Evolutionary conservation across 192 early-diverging fungal genomes (phyloP).

Genomic region (Rhizoclosmatium sp.): DNA sequence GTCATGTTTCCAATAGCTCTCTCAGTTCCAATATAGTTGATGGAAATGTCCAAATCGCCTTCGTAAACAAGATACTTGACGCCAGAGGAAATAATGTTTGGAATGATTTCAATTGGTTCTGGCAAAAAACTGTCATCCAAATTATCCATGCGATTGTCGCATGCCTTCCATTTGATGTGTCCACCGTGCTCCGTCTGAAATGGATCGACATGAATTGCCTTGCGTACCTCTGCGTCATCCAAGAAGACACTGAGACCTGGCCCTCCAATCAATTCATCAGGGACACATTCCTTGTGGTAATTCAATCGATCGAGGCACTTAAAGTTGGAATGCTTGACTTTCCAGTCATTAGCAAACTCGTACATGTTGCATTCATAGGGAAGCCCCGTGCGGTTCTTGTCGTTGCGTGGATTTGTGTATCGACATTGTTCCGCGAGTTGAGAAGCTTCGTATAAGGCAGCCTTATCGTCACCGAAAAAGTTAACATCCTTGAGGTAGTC

Average conservation of each 20-base stretch:
- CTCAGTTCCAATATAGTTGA: constrained; percentile 37
- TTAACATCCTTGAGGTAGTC: constrained; percentile 38
- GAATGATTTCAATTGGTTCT: constrained; percentile 6
- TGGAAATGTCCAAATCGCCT: constrained; percentile 22
- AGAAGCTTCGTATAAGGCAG: constrained; percentile 27
- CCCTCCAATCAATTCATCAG: constrained; percentile 10
- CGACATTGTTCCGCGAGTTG: constrained; percentile 9
- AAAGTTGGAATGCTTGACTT: neutral
- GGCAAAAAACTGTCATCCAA: constrained; percentile 10
- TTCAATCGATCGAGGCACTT: constrained; percentile 19
- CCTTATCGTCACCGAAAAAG: constrained; percentile 12
- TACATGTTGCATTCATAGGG: constrained; percentile 20
- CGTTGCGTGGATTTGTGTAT: neutral
- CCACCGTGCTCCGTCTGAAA: constrained; percentile 7
- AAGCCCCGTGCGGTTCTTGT: neutral
- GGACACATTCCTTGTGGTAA: constrained; percentile 8
- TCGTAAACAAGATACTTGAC: constrained; percentile 27
- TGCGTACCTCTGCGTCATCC: neutral
- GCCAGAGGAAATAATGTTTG: neutral
- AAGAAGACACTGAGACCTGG: constrained; percentile 1
- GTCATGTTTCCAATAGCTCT: constrained; percentile 65
- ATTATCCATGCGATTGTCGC: constrained; percentile 17
- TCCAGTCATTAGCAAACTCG: constrained; percentile 15
- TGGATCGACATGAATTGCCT: constrained; percentile 20
- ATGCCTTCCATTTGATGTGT: constrained; percentile 19